Evolutionary conservation across 192 early-diverging fungal genomes (phyloP).

Genomic region (Coemansia sp.): DNA sequence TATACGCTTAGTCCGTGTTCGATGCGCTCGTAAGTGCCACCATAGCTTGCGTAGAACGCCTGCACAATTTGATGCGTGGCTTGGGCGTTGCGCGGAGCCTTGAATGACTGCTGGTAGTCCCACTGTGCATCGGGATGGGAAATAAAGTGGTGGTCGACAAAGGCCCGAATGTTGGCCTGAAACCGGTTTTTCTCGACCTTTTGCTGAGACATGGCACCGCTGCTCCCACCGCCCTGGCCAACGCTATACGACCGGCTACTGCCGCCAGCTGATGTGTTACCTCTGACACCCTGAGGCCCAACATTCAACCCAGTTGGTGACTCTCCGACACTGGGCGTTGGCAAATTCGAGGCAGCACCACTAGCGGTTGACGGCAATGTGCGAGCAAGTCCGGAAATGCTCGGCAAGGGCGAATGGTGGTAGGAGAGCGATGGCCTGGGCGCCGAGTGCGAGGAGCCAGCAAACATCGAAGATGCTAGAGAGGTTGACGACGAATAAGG

Average conservation of each 20-base stretch:
- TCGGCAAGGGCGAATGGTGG: conserved; percentile 6
- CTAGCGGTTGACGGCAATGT: not conserved
- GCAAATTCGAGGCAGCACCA: conserved; percentile 6
- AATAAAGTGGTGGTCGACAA: conserved; percentile 50
- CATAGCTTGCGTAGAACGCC: conserved; percentile 25
- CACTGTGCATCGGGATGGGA: conserved; percentile 20
- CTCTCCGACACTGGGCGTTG: conserved; percentile 19
- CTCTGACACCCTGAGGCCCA: not conserved
- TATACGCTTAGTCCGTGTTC: conserved; percentile 53
- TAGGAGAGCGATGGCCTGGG: conserved; percentile 25
- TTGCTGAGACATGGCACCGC: conserved; percentile 19
- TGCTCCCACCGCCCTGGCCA: not conserved
- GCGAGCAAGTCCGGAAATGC: conserved; percentile 9
- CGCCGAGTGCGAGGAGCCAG: conserved; percentile 18
- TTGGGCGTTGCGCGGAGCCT: conserved; percentile 50
- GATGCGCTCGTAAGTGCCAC: conserved; percentile 41
- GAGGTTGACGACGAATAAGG: conserved; percentile 13
- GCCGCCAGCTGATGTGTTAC: conserved; percentile 1
- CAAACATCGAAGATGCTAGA: conserved; percentile 12
- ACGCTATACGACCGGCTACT: conserved; percentile 9
- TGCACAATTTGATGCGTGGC: conserved; percentile 44
- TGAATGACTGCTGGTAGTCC: conserved; percentile 56
- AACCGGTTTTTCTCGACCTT: conserved; percentile 53
- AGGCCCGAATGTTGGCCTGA: conserved; percentile 50
- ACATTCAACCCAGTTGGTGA: conserved; percentile 16